phyloP scores from a whole-genome alignment of 345 rosid species.

The Xanthoceras sorbifolium region DNA sequence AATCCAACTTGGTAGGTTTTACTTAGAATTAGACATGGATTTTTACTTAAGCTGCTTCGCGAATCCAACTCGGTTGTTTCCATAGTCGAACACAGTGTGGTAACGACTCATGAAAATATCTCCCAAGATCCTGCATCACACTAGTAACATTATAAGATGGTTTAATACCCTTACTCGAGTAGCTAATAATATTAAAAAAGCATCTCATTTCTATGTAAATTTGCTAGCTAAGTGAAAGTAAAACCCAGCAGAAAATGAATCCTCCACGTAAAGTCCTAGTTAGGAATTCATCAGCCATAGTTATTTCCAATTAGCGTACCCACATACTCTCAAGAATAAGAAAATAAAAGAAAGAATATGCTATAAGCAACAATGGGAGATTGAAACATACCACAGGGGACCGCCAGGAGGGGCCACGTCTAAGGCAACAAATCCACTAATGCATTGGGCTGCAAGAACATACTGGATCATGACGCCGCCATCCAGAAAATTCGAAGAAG shows the following conservation, averaged over 20 bases:
- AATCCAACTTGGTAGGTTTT: no score
- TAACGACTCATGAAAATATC: slow-evolving; percentile 88
- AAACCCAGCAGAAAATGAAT: slow-evolving; percentile 6
- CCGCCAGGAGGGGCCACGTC: slow-evolving; percentile 65
- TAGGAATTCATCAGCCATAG: not conserved
- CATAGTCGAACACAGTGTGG: slow-evolving; percentile 75
- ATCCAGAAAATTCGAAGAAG: not conserved
- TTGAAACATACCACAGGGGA: slow-evolving; percentile 50
- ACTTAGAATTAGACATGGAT: not conserved
- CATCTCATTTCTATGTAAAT: no score
- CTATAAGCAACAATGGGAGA: not conserved
- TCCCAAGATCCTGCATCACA: slow-evolving; percentile 76
- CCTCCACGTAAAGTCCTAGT: not conserved
- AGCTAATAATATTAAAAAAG: no score
- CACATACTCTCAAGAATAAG: not conserved
- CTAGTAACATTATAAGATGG: not conserved
- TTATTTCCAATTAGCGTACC: not conserved
- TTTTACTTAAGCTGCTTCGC: slow-evolving; percentile 79
- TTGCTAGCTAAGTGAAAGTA: not conserved
- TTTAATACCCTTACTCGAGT: no score
- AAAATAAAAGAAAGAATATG: not conserved
- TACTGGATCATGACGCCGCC: slow-evolving; percentile 38
- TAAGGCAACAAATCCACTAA: slow-evolving; percentile 61
- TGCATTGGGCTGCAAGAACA: slow-evolving; percentile 59
- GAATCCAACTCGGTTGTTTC: slow-evolving; percentile 74